Evolutionary conservation across 306 rosid species (phyloP).

Genomic region (Trifolium pratense): DNA sequence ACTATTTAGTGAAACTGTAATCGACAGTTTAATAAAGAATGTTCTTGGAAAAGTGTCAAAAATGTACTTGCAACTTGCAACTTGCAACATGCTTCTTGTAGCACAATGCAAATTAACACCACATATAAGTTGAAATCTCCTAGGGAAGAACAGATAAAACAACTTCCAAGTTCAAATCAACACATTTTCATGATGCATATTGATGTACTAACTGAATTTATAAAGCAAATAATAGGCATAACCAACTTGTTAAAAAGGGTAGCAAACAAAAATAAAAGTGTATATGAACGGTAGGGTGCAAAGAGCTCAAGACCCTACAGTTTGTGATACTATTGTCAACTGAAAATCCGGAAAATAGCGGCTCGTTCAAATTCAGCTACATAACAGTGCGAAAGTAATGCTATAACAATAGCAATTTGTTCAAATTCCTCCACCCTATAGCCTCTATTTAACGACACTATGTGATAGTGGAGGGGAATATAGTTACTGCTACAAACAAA

Average conservation of each 20-base stretch:
- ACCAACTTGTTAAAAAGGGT: background rate
- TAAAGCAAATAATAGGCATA: background rate
- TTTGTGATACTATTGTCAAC: background rate
- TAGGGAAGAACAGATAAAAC: background rate
- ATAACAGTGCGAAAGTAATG: too few relatives aligned
- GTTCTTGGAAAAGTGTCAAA: background rate
- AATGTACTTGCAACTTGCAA: background rate
- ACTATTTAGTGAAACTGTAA: background rate
- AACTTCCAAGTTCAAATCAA: background rate
- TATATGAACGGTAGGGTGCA: constrained; percentile 14
- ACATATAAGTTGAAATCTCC: background rate
- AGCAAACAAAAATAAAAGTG: background rate
- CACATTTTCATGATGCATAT: background rate
- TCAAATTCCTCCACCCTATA: too few relatives aligned
- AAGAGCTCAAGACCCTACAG: background rate
- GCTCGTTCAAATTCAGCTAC: too few relatives aligned
- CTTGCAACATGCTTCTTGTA: background rate
- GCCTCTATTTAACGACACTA: too few relatives aligned
- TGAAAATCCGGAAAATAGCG: too few relatives aligned
- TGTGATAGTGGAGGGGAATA: constrained; percentile 5
- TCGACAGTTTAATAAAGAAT: background rate
- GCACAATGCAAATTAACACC: constrained; percentile 4
- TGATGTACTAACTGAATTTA: background rate
- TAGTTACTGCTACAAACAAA: constrained; percentile 10
- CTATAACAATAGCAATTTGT: too few relatives aligned